phyloP scores from a whole-genome alignment of 2,329 filamentous ascomycete genomes.

The Fusarium avenaceum region DNA sequence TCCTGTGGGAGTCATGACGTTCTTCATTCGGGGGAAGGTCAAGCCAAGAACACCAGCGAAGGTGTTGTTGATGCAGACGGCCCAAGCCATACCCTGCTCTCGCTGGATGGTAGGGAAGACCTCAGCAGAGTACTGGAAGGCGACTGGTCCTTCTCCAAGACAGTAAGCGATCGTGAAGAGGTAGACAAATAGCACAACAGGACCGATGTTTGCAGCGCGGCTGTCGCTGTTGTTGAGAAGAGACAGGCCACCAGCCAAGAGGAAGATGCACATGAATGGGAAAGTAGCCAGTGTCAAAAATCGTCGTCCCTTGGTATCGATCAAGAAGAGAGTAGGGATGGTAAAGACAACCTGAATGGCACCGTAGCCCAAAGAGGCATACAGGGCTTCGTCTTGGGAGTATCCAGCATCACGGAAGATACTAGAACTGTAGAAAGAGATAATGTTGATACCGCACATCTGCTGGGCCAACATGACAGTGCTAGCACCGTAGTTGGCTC shows the following conservation, averaged over 20 bases:
- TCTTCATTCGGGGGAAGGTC: slow-evolving; percentile 63
- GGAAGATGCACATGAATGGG: slow-evolving; percentile 31
- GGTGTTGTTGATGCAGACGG: slow-evolving; percentile 71
- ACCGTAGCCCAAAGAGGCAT: slow-evolving; percentile 28
- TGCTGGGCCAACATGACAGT: slow-evolving; percentile 85
- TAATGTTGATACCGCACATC: slow-evolving; percentile 74
- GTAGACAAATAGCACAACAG: slow-evolving; percentile 67
- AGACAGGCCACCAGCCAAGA: slow-evolving; percentile 9
- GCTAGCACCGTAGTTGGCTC: slow-evolving; percentile 81
- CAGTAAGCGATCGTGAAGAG: slow-evolving; percentile 75
- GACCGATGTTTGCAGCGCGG: slow-evolving; percentile 8
- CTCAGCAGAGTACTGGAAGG: slow-evolving; percentile 73
- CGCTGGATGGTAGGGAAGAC: slow-evolving; percentile 74
- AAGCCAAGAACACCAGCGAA: slow-evolving; percentile 65
- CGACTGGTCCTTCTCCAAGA: slow-evolving; percentile 73
- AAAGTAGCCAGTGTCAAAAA: slow-evolving; percentile 22
- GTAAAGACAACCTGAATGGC: slow-evolving; percentile 32
- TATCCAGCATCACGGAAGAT: slow-evolving; percentile 21
- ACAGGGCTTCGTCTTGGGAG: slow-evolving; percentile 8
- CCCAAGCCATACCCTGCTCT: slow-evolving; percentile 74
- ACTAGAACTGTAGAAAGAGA: slow-evolving; percentile 33
- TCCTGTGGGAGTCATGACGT: slow-evolving; percentile 54
- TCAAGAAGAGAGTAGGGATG: slow-evolving; percentile 32
- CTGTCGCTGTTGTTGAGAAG: slow-evolving; percentile 2
- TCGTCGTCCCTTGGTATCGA: slow-evolving; percentile 32